phyloP scores from a whole-genome alignment of 169 alveolate genomes.

The Eimeria tenella region DNA sequence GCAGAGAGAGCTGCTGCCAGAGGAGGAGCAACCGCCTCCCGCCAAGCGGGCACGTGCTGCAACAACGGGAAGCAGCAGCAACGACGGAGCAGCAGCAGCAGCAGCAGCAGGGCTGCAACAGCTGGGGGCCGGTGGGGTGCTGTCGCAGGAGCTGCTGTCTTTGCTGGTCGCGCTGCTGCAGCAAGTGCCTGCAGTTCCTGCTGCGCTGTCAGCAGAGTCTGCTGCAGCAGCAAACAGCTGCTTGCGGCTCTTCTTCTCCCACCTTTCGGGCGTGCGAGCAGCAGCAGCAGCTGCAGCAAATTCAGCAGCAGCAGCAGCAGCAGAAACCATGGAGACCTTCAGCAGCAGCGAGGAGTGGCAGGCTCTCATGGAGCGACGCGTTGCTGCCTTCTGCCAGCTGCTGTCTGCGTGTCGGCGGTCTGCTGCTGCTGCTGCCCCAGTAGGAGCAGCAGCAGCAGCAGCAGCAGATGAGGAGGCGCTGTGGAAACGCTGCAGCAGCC shows the following conservation, averaged over 20 bases:
- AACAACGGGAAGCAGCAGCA: neutral
- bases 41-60: conserved; percentile 21
- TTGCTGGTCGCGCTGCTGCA: conserved; percentile 38
- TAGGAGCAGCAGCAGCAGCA: conserved; percentile 35
- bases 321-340: conserved; percentile 12
- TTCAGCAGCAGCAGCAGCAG: conserved; percentile 23
- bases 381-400: conserved; percentile 42
- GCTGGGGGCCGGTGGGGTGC: neutral
- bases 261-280: conserved; percentile 48
- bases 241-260: conserved; percentile 43
- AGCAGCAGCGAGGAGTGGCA: conserved; percentile 45
- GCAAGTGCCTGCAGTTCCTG: neutral
- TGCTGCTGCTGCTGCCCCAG: conserved; percentile 55
- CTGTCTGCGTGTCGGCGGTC: conserved; percentile 4
- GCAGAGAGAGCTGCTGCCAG: conserved; percentile 45
- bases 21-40: conserved; percentile 16
- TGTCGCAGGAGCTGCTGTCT: conserved; percentile 6
- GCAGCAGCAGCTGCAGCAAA: conserved; percentile 50
- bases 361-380: conserved; percentile 17
- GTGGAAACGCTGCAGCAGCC: conserved; percentile 49
- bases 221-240: conserved; percentile 65
- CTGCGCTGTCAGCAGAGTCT: conserved; percentile 18
- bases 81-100: conserved; percentile 23
- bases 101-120: conserved; percentile 2
- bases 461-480: conserved; percentile 19